Percentiles rank a stretch among this genome's conserved stretches.
phyloP scores from a whole-genome alignment of 106 monocot genomes.

The Agapanthus africanus region DNA sequence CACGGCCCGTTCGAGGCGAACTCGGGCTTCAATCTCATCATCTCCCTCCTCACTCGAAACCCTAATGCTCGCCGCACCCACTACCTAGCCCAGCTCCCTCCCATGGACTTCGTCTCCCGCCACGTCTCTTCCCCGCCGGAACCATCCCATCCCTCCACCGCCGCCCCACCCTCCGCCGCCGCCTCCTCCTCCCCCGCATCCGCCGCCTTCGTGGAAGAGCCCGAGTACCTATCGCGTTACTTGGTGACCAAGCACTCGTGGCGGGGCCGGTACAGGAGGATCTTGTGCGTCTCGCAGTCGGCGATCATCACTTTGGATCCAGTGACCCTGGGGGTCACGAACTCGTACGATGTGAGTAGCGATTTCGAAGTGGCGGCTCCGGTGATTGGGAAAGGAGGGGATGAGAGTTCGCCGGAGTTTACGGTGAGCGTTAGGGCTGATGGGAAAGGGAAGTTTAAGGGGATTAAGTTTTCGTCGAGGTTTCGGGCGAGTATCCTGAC shows the following conservation, averaged over 20 bases:
- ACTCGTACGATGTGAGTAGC: slow-evolving; percentile 50
- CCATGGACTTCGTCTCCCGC: slow-evolving; percentile 91
- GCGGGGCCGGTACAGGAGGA: slow-evolving; percentile 89
- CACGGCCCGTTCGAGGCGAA: slow-evolving; percentile 44
- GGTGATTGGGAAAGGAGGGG: slow-evolving; percentile 37
- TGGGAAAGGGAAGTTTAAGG: slow-evolving; percentile 81
- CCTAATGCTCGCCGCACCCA: slow-evolving; percentile 45
- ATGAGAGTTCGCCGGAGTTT: slow-evolving; percentile 40
- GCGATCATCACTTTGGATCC: slow-evolving; percentile 76
- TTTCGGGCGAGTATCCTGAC: slow-evolving; percentile 72
- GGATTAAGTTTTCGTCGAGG: slow-evolving; percentile 67
- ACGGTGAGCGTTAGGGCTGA: slow-evolving; percentile 68
- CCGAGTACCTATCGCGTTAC: slow-evolving; percentile 88
- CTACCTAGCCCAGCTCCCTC: slow-evolving; percentile 49
- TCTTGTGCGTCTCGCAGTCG: slow-evolving; percentile 64
- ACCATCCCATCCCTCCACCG: slow-evolving; percentile 8
- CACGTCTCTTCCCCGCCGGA: slow-evolving; percentile 32
- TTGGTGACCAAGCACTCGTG: slow-evolving; percentile 93
- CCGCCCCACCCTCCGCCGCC: neutral
- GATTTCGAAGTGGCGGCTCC: slow-evolving; percentile 79
- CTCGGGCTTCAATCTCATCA: slow-evolving; percentile 11
- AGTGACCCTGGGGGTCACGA: slow-evolving; percentile 65
- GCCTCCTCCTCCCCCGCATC: slow-evolving; percentile 19
- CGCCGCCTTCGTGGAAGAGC: slow-evolving; percentile 58
- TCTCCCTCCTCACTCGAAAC: slow-evolving; percentile 34